Conservation (phyloP, 441 rosid genomes). For the Lepidium campestre region DNA sequence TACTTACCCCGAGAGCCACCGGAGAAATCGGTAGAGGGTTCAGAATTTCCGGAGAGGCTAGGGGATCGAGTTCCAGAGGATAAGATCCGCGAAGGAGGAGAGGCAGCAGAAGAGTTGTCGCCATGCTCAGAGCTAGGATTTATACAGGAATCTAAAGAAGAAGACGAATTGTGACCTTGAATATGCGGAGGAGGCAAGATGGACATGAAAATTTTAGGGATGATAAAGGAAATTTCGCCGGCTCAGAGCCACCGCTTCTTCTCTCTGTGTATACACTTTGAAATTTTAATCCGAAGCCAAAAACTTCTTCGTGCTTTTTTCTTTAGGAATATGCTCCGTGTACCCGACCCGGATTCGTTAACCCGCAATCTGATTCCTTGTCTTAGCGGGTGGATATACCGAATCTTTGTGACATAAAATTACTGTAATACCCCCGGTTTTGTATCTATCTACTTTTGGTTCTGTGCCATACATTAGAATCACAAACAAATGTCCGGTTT, state of each 20-base stretch:
- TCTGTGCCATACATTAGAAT: too few relatives aligned
- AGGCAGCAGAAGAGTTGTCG: constrained; percentile 27
- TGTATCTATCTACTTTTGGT: too few relatives aligned
- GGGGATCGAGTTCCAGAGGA: constrained; percentile 31
- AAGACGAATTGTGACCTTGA: constrained; percentile 52
- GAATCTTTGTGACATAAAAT: neutral
- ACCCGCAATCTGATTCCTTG: neutral
- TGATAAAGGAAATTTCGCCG: constrained; percentile 11
- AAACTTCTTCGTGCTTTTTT: neutral
- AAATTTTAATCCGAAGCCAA: neutral
- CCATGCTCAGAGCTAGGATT: constrained; percentile 73
- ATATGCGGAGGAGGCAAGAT: constrained; percentile 76
- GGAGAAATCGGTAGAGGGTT: constrained; percentile 11
- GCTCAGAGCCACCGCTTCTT: constrained; percentile 31
- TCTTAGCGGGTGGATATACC: constrained; percentile 20
- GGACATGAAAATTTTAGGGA: constrained; percentile 81
- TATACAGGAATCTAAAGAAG: constrained; percentile 35
- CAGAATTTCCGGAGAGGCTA: constrained; percentile 26
- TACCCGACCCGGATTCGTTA: constrained; percentile 9
- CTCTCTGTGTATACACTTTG: neutral
- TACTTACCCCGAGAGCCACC: constrained; percentile 10
- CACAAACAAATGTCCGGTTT: neutral
- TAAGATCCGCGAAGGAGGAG: constrained; percentile 34
- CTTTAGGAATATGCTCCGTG: neutral
- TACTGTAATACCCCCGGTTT: neutral